Percentiles rank a stretch among this genome's conserved stretches.
These are phyloP conservation scores for Melampsora americana DNA, from an alignment of 1,284 basidiomycete species.

Conservation along the genomic window DNA sequence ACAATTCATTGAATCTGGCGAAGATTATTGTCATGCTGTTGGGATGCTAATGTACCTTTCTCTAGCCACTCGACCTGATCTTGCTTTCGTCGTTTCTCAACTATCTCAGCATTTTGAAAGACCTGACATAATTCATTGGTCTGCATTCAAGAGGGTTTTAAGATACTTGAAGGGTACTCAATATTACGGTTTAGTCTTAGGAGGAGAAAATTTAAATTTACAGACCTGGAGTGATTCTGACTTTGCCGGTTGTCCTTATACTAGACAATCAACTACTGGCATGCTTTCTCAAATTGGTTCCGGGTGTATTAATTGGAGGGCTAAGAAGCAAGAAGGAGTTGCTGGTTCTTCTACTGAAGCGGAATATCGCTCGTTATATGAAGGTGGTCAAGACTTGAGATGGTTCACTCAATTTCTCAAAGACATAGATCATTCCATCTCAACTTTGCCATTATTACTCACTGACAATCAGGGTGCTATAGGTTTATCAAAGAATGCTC, in stretches of 20 bases:
- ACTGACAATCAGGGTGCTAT: background rate
- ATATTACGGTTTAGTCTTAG: background rate
- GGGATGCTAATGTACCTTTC: background rate
- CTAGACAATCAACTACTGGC: constrained; percentile 3
- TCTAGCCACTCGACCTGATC: background rate
- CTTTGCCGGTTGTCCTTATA: too few relatives aligned
- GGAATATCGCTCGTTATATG: background rate
- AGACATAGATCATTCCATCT: too few relatives aligned
- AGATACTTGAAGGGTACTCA: background rate
- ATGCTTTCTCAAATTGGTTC: background rate
- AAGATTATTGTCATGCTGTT: background rate
- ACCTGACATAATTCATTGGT: background rate
- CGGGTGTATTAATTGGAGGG: background rate
- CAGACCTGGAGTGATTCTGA: background rate
- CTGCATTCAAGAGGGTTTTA: background rate
- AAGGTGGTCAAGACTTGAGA: background rate
- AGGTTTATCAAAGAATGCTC: background rate
- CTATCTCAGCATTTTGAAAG: constrained; percentile 12
- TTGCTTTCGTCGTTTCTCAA: background rate
- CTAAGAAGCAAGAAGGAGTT: background rate
- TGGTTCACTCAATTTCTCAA: background rate
- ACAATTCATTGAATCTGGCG: too few relatives aligned
- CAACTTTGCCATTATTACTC: too few relatives aligned
- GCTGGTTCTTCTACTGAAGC: background rate
- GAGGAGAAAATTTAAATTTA: background rate